These are phyloP conservation scores for Aspergillus saccharolyticus DNA, from an alignment of 495 filamentous ascomycete species.

Conservation along the genomic window DNA sequence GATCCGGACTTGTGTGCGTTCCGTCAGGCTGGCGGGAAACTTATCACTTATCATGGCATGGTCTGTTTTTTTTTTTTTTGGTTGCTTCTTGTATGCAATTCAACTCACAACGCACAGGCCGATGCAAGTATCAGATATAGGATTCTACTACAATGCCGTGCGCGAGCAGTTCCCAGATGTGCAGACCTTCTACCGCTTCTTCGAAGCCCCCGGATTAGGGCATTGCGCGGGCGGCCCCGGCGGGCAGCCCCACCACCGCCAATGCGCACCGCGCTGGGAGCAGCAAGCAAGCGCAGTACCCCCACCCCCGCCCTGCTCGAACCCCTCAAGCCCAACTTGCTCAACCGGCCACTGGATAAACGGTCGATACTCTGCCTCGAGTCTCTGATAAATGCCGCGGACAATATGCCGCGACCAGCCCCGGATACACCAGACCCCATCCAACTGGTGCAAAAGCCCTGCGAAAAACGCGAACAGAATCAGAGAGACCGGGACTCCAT, in stretches of 20 bases:
- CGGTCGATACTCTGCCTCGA: neutral
- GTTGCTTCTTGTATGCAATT: neutral
- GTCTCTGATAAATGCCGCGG: neutral
- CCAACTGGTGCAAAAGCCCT: constrained; percentile 8
- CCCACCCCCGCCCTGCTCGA: too few relatives aligned
- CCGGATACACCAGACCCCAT: constrained; percentile 8
- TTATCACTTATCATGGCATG: constrained; percentile 1
- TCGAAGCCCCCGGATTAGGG: constrained; percentile 17
- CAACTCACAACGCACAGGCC: constrained; percentile 2
- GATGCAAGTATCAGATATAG: constrained; percentile 13
- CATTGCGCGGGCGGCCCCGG: constrained; percentile 17
- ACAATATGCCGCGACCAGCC: constrained; percentile 15
- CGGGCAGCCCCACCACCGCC: constrained; percentile 13
- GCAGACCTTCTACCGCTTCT: constrained; percentile 17
- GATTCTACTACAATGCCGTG: constrained; percentile 25
- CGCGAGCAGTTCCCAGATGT: constrained; percentile 14
- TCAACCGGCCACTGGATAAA: constrained; percentile 5
- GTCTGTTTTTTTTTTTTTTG: neutral
- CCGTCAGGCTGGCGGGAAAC: constrained; percentile 5
- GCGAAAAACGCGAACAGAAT: constrained; percentile 10
- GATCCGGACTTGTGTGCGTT: neutral
- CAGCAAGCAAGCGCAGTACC: too few relatives aligned
- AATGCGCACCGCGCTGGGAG: too few relatives aligned
- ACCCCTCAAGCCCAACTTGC: neutral
- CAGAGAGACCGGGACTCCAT: constrained; percentile 3